These are phyloP conservation scores for Juglanconis sp. DNA, from an alignment of 2,329 filamentous ascomycete species.

Conservation along the genomic window DNA sequence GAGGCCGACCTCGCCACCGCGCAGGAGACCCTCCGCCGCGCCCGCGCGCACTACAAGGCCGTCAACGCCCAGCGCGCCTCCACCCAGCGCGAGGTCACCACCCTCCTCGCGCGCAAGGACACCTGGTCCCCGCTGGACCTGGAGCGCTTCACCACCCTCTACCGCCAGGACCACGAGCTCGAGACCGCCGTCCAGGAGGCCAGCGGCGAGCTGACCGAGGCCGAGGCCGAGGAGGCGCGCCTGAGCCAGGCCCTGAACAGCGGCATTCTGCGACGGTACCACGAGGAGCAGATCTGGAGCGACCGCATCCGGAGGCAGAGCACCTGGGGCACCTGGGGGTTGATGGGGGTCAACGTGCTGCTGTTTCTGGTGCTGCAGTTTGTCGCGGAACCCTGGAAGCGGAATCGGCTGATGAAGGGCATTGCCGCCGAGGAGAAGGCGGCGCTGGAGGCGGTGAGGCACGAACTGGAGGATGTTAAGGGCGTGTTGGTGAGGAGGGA, in stretches of 20 bases:
- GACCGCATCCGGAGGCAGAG: slow-evolving; percentile 94
- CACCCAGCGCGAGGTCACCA: slow-evolving; percentile 93
- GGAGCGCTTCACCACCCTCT: slow-evolving; percentile 90
- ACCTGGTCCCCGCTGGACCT: slow-evolving; percentile 84
- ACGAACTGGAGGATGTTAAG: slow-evolving; percentile 37
- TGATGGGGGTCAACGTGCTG: slow-evolving; percentile 95
- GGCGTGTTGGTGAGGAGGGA: slow-evolving; percentile 24
- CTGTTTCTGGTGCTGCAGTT: slow-evolving; percentile 84
- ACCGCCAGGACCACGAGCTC: slow-evolving; percentile 88
- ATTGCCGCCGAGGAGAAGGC: slow-evolving; percentile 76
- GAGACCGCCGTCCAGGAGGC: slow-evolving; percentile 77
- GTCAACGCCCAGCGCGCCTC: slow-evolving; percentile 79
- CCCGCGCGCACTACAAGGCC: slow-evolving; percentile 75
- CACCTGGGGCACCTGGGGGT: slow-evolving; percentile 96
- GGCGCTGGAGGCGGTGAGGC: slow-evolving; percentile 46
- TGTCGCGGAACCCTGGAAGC: slow-evolving; percentile 88
- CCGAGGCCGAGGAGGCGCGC: slow-evolving; percentile 78
- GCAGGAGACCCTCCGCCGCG: slow-evolving; percentile 63
- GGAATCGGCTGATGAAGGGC: slow-evolving; percentile 74
- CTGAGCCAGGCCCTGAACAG: slow-evolving; percentile 72
- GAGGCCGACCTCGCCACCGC: slow-evolving; percentile 57
- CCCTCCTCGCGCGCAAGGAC: slow-evolving; percentile 88
- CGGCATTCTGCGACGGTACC: slow-evolving; percentile 85
- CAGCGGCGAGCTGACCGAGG: slow-evolving; percentile 67
- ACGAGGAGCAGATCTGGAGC: slow-evolving; percentile 99